These are phyloP conservation scores for Lophium mytilinum DNA, from an alignment of 495 filamentous ascomycete genomes.

Conservation along the genomic window DNA sequence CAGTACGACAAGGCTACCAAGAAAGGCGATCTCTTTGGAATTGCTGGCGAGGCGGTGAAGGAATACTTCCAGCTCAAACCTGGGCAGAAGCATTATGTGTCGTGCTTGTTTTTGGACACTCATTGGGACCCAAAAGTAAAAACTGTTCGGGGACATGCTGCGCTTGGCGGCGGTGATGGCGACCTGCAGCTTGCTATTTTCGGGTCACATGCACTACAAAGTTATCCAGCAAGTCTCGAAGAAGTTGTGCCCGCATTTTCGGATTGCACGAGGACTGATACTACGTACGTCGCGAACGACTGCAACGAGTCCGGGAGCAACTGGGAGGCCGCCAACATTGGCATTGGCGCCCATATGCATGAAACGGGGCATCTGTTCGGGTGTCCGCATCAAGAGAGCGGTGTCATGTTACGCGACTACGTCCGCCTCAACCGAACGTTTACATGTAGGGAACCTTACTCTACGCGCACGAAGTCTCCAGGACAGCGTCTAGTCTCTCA, in stretches of 20 bases:
- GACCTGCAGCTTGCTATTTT: slow-evolving; percentile 79
- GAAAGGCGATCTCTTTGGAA: slow-evolving; percentile 62
- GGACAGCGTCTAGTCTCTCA: slow-evolving; percentile 62
- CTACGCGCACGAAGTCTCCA: slow-evolving; percentile 72
- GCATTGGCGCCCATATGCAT: slow-evolving; percentile 86
- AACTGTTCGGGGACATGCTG: slow-evolving; percentile 71
- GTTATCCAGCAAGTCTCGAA: slow-evolving; percentile 75
- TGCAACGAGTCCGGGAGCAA: slow-evolving; percentile 75
- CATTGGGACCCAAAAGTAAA: slow-evolving; percentile 73
- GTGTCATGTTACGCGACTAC: slow-evolving; percentile 85
- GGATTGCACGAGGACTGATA: slow-evolving; percentile 84
- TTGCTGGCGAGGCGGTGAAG: slow-evolving; percentile 67
- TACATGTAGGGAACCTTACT: slow-evolving; percentile 66
- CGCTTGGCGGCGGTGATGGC: slow-evolving; percentile 58
- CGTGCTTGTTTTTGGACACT: slow-evolving; percentile 71
- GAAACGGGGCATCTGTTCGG: slow-evolving; percentile 83
- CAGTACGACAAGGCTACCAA: slow-evolving; percentile 60
- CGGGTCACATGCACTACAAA: slow-evolving; percentile 81
- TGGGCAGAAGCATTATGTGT: slow-evolving; percentile 79
- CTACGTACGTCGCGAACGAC: slow-evolving; percentile 72
- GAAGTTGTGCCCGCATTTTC: slow-evolving; percentile 79
- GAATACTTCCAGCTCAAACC: slow-evolving; percentile 62
- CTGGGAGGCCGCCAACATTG: slow-evolving; percentile 86
- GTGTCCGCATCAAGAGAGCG: slow-evolving; percentile 76
- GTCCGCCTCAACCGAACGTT: slow-evolving; percentile 77